phyloP scores from a whole-genome alignment of 1,139 yeast species.

The Suhomyces anneliseae region DNA sequence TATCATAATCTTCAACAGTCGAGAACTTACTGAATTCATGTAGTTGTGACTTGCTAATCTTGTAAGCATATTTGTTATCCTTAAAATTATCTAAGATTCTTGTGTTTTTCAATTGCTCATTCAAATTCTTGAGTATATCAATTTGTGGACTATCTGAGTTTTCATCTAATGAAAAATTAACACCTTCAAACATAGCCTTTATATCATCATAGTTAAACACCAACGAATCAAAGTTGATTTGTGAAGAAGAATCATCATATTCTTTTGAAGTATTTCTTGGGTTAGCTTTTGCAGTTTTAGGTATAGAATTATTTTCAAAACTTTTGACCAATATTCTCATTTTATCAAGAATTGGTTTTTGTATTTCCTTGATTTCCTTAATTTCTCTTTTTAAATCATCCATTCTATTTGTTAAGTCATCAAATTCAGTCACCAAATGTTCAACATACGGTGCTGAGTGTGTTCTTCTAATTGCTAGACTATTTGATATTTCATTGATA shows the following conservation, averaged over 20 bases:
- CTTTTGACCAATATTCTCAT: conserved; percentile 28
- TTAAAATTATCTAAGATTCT: conserved; percentile 25
- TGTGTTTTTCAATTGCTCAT: conserved; percentile 26
- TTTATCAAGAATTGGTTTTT: conserved; percentile 39
- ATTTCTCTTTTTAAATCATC: conserved; percentile 22
- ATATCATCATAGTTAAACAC: conserved; percentile 24
- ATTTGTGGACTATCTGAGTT: conserved; percentile 1
- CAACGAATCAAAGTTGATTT: conserved; percentile 20
- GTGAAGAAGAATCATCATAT: conserved; percentile 9
- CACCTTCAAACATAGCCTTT: conserved; percentile 21
- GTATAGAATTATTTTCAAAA: conserved; percentile 22
- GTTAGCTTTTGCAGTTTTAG: conserved; percentile 7
- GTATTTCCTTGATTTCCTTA: conserved; percentile 29
- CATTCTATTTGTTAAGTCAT: conserved; percentile 20
- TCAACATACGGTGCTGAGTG: conserved; percentile 22
- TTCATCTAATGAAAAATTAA: conserved; percentile 6
- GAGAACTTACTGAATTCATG: conserved; percentile 5
- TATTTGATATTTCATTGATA: conserved; percentile 22
- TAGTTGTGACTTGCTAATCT: conserved; percentile 10
- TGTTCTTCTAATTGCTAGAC: conserved; percentile 19
- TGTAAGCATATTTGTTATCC: conserved; percentile 23
- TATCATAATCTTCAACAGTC: conserved; percentile 34
- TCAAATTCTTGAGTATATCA: conserved; percentile 19
- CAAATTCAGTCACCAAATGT: conserved; percentile 23
- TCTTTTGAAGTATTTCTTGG: conserved; percentile 9